These are phyloP conservation scores for Penicillium atrosanguineum DNA, from an alignment of 495 filamentous ascomycete species.

Conservation along the genomic window DNA sequence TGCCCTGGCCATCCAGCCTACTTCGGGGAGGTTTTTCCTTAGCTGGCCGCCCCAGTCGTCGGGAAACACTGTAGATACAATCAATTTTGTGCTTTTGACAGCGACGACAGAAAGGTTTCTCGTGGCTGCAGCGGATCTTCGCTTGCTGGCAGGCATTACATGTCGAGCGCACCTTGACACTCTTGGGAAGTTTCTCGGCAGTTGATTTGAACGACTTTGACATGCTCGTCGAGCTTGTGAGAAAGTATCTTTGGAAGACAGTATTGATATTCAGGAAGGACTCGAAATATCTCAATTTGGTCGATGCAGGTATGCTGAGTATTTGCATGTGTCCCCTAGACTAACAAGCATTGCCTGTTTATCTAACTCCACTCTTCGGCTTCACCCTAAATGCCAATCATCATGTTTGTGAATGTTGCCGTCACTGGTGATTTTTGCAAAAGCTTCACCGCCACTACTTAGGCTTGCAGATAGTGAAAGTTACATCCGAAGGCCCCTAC, in stretches of 20 bases:
- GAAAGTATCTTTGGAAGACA: not conserved
- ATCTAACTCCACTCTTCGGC: not conserved
- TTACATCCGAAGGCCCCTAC: slow-evolving; percentile 21
- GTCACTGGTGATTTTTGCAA: not conserved
- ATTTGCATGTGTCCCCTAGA: not conserved
- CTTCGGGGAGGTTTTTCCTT: slow-evolving; percentile 30
- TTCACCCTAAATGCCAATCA: not conserved
- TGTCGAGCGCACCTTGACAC: slow-evolving; percentile 44
- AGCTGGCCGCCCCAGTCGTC: slow-evolving; percentile 42
- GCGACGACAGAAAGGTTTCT: slow-evolving; percentile 43
- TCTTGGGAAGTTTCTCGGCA: slow-evolving; percentile 29
- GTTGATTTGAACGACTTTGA: slow-evolving; percentile 7
- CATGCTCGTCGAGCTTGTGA: slow-evolving; percentile 11
- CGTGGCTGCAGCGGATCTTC: slow-evolving; percentile 50
- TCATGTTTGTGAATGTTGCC: slow-evolving; percentile 5
- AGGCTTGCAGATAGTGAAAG: slow-evolving; percentile 7
- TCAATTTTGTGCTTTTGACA: slow-evolving; percentile 43
- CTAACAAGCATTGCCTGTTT: not conserved
- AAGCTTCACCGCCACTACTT: not conserved
- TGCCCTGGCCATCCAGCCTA: not conserved
- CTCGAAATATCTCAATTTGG: not conserved
- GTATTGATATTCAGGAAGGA: not conserved
- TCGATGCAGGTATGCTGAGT: not conserved
- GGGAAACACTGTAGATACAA: slow-evolving; percentile 47
- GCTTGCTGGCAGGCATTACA: slow-evolving; percentile 50